Base-by-base conservation (phyloP, 345 rosid species). In the Arabidopsis suecica region DNA sequence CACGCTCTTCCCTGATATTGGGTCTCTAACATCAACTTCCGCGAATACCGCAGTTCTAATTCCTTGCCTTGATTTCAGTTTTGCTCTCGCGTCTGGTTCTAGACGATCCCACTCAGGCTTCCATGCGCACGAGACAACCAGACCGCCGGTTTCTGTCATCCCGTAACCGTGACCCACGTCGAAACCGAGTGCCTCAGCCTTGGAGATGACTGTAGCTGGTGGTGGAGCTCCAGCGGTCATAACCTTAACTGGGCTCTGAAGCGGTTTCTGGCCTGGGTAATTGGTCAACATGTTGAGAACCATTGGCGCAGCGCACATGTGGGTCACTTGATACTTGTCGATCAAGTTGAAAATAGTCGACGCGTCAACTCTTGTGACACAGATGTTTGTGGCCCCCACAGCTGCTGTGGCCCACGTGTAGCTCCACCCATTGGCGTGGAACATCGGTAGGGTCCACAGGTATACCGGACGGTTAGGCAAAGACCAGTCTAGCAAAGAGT, bases 371-470 rank as follows among this genome's bases (percentile, higher is more conserved):
- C 82, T 86, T 22, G 85, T 72, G 1, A 82, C 61, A 69, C 93
- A 88, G n/a, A 88, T 51, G 69, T 85, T 88, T 22, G 81, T 81
- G 20, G 90, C 88, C 7, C 93, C 93, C 5, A 82, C 84, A 1
- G 90, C 93, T 0, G 93, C 93, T 61, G 82, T 74, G 30, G 82
- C 90, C 93, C 93, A 88, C 3, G 78, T 61, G 49, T 69, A 82
- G 38, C 83, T 59, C 93, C 93, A 88, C 0, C 93, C 90, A 34
- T 88, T 88, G 33, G 86, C 82, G 23, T 88, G 90, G 78, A 86
- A 88, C 78, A 86, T 86, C 1, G 93, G 93, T 42, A 88, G 20
- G 6, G 85, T 81, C 93, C 93, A 88, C 6, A 88, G 78, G 64
- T 84, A 86, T 28, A 86, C 83, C 1, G 88, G 85, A 36, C 55